Evolutionary conservation across 2,329 filamentous ascomycete species (phyloP), one percentile per base, ranked within the genome.

Genomic region (Fusarium stilboides): DNA sequence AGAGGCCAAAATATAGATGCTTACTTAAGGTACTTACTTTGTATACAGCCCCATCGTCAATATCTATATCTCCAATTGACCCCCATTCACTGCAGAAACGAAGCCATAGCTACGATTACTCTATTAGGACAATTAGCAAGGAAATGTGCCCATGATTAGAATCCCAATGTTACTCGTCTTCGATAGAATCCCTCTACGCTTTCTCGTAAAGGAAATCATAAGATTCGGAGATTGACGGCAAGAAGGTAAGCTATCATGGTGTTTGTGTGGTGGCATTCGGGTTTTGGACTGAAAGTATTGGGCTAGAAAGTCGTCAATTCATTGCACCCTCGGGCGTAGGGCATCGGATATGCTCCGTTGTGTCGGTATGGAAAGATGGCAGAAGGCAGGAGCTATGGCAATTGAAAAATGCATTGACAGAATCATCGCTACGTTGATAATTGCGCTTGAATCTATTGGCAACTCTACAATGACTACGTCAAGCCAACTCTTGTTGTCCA

Each of bases 241-340:
- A 34, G 14, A 45, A 9, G 24, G 22, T 42, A 17, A 19, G n/a
- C 24, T 20, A n/a, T 14, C 24, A 42, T 33, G 26, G n/a, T 5
- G 15, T 14, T 26, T n/a, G 9, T 9, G 19, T 31, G 31, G 43
- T 20, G 28, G 45, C 31, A 51, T 55, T 40, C 37, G 49, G 54
- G 43, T 34, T 31, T 9, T 28, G 6, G n/a, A 26, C 37, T 61
- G 39, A 46, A 40, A 24, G n/a, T 26, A n/a, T 33, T 36, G 33
- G 6, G 36, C 19, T 36, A 53, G 19, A 47, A 36, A 45, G 42
- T 56, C 70, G 62, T 68, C 37, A 33, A 61, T 65, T 33, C 61
- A 68, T 58, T 49, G 33, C 24, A 43, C 49, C 42, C 47, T 73
- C 70, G 72, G 72, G 40, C 62, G 58, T 67, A 75, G 66, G 72